Evolutionary conservation across 495 filamentous ascomycete genomes (phyloP).

Genomic region (Cryomyces minteri): DNA sequence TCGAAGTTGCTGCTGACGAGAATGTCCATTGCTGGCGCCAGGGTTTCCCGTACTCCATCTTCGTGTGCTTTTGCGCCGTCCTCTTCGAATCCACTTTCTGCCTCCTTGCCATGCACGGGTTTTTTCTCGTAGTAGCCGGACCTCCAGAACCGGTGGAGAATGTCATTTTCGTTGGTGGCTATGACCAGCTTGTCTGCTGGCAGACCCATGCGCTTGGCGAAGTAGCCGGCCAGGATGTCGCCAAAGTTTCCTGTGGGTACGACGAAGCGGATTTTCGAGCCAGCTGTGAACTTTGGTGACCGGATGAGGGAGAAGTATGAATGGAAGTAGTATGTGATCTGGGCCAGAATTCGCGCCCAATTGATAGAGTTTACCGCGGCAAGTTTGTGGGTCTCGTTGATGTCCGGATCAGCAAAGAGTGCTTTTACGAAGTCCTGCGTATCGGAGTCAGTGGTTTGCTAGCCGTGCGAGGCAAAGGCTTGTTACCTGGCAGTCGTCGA

Average conservation of each 20-base stretch:
- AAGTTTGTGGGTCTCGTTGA: constrained; percentile 55
- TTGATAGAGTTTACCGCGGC: constrained; percentile 86
- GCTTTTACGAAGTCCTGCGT: constrained; percentile 74
- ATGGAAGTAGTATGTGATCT: constrained; percentile 85
- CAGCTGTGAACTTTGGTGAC: constrained; percentile 26
- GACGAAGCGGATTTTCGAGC: constrained; percentile 51
- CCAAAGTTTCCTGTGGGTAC: constrained; percentile 92
- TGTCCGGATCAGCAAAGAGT: constrained; percentile 63
- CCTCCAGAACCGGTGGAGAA: constrained; percentile 62
- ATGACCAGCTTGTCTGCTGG: constrained; percentile 69
- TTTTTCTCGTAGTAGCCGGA: constrained; percentile 69
- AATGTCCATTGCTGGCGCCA: constrained; percentile 92
- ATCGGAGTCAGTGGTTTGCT: not conserved
- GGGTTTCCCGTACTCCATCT: constrained; percentile 65
- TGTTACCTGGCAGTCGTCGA: constrained; percentile 79
- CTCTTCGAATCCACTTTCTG: constrained; percentile 33
- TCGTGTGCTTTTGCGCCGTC: constrained; percentile 50
- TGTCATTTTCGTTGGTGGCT: constrained; percentile 88
- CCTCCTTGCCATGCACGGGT: constrained; percentile 30
- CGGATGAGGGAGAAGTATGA: constrained; percentile 65
- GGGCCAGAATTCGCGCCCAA: constrained; percentile 76
- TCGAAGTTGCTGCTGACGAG: constrained; percentile 92
- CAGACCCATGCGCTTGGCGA: constrained; percentile 79
- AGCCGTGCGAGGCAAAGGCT: not conserved
- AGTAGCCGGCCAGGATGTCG: constrained; percentile 86